phyloP scores from a whole-genome alignment of 75 land plant species.

The Azolla pinnata region DNA sequence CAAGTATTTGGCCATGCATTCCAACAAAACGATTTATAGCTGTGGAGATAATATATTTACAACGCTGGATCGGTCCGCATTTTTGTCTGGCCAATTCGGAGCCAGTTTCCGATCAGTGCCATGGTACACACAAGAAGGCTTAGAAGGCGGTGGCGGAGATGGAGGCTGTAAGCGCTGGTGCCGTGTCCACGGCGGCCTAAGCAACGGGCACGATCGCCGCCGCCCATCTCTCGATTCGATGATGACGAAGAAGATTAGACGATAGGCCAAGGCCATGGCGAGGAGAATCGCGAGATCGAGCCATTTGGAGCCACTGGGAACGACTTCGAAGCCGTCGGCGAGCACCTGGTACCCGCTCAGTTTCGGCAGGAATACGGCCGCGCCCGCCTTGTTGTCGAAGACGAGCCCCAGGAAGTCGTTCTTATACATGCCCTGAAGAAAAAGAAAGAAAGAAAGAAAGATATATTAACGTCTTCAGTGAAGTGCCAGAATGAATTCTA shows the following conservation, averaged over 20 bases:
- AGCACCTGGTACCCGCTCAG: slow-evolving; percentile 12
- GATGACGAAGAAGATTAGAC: slow-evolving; percentile 13
- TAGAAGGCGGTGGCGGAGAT: no score
- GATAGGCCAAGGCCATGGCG: slow-evolving; percentile 16
- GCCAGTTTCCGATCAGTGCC: no score
- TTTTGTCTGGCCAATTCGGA: no score
- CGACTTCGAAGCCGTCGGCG: slow-evolving; percentile 9
- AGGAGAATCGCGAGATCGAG: slow-evolving; percentile 15
- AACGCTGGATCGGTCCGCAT: no score
- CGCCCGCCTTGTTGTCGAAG: slow-evolving; percentile 4
- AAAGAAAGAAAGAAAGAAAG: not conserved
- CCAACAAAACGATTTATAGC: no score
- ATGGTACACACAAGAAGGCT: no score
- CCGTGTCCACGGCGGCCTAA: no score
- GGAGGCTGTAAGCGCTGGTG: no score
- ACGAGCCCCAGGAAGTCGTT: slow-evolving; percentile 28
- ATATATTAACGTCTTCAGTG: not conserved
- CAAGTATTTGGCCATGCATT: no score
- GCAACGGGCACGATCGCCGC: no score
- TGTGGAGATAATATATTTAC: no score
- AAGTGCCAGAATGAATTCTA: not conserved
- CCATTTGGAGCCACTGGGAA: slow-evolving; percentile 14
- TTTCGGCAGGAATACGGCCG: slow-evolving; percentile 3
- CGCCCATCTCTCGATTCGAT: no score
- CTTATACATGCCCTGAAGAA: slow-evolving; percentile 23